Conservation (phyloP, 148 eudicot genomes). For the Amaranthus hypochondriacus region DNA sequence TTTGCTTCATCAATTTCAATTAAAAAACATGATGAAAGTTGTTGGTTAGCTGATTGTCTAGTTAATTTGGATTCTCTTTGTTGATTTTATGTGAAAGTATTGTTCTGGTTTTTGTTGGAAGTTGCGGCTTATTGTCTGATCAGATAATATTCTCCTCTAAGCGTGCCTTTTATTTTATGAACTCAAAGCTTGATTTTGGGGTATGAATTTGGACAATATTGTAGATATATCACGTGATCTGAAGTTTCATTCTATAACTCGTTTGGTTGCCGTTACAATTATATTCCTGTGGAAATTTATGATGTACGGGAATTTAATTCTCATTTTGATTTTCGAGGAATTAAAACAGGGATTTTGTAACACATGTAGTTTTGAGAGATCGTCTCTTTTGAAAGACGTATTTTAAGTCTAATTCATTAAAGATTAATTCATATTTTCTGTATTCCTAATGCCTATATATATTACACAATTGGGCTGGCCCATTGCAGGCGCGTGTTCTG, state of each 20-base stretch:
- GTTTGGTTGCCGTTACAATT: not conserved
- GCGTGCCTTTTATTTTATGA: not conserved
- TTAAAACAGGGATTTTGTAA: not conserved
- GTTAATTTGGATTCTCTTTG: not conserved
- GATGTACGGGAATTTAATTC: not conserved
- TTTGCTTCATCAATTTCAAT: conserved; percentile 4
- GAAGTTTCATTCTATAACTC: not conserved
- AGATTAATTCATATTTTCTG: no score
- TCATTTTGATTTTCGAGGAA: not conserved
- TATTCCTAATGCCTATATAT: no score
- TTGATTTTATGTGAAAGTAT: not conserved
- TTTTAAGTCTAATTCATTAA: no score
- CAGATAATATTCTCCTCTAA: not conserved
- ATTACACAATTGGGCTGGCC: no score
- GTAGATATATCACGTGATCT: conserved; percentile 5
- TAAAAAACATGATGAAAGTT: not conserved
- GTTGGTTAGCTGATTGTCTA: conserved; percentile 12
- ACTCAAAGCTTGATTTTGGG: not conserved
- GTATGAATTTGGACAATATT: not conserved
- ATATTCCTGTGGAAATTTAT: no score
- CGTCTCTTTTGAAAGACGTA: no score
- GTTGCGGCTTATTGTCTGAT: no score
- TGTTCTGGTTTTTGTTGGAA: not conserved
- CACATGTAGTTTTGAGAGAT: no score
- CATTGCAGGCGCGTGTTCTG: no score